Base-by-base conservation (phyloP, 352 stramenopile genomes). In the Pythium insidiosum region DNA sequence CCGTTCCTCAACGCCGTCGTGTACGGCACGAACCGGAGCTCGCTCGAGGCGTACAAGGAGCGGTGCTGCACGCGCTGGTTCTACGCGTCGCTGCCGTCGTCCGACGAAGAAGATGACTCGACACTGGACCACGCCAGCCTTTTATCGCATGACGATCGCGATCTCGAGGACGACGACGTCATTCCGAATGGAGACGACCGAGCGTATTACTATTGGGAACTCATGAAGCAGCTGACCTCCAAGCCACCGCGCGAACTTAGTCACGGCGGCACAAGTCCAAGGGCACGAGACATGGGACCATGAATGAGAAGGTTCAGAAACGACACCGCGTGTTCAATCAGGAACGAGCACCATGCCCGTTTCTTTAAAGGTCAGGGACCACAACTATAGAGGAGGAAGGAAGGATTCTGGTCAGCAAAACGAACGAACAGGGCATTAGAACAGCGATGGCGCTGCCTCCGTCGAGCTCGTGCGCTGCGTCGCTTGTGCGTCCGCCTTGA, bases 1-100 rank as follows among this genome's bases (percentile, higher is more conserved):
- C 76, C 76, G 16, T 54, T 88, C 15, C 54, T 86, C 18, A 86
- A 86, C 18, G 71, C 68, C 16, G 38, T 88, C 7, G 70, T 61
- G 6, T 86, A 88, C 38, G 76, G 71, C 24, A 86, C 70, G 16
- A 88, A 82, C 63, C 82, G 79, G 28, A 66, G 74, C 47, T 79
- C 68, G 6, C 44, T 86, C n/a, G 62, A 84, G 37, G 67, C 76
- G 21, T 88, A 84, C 50, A 81, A 79, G 38, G 73, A 82, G 26
- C 64, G 68, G 0, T 83, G 84, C 47, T 86, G 68, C 35, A 54
- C 66, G n/a, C 46, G 53, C 4, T 88, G 71, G 76, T 74, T 76
- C 36, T 72, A 84, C 49, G 53, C 68, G 13, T 79, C 70, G 42
- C 43, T 86, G 44, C 59, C 64, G 33, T 86, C 76, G 13, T 43